Evolutionary conservation across 768 basidiomycete species (phyloP).

Genomic region (Lactifluus rugatus): DNA sequence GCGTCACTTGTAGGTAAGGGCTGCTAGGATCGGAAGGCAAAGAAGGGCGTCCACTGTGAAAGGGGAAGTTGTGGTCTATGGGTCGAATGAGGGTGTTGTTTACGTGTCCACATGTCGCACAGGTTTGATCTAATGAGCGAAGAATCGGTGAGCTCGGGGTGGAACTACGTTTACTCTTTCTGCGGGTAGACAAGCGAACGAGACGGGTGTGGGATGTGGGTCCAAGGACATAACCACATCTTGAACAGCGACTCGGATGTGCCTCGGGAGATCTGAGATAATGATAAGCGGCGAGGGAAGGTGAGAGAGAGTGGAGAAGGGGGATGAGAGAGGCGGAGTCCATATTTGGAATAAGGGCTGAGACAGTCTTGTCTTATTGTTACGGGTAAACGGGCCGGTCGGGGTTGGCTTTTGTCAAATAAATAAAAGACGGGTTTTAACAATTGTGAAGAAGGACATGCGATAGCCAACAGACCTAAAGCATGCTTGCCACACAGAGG

Average conservation of each 20-base stretch:
- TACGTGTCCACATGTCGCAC: conserved; percentile 24
- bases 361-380: not conserved
- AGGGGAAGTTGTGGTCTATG: not conserved
- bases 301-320: conserved; percentile 41
- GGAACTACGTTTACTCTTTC: conserved; percentile 9
- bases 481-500: conserved; percentile 14
- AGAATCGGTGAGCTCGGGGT: conserved; percentile 1
- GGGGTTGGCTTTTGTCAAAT: not conserved
- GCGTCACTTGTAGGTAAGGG: not conserved
- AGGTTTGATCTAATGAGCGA: conserved; percentile 13
- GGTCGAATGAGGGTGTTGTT: conserved; percentile 22
- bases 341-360: not conserved
- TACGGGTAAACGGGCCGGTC: not conserved
- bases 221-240: conserved; percentile 45
- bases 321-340: conserved; percentile 35
- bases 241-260: conserved; percentile 32
- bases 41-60: not conserved
- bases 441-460: not conserved
- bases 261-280: conserved; percentile 29
- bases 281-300: conserved; percentile 56
- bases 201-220: conserved; percentile 30
- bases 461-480: not conserved
- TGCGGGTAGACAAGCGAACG: conserved; percentile 24
- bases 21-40: not conserved
- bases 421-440: no score